Base-by-base conservation (phyloP, 306 rosid genomes). In the Sicyos baderoa region DNA sequence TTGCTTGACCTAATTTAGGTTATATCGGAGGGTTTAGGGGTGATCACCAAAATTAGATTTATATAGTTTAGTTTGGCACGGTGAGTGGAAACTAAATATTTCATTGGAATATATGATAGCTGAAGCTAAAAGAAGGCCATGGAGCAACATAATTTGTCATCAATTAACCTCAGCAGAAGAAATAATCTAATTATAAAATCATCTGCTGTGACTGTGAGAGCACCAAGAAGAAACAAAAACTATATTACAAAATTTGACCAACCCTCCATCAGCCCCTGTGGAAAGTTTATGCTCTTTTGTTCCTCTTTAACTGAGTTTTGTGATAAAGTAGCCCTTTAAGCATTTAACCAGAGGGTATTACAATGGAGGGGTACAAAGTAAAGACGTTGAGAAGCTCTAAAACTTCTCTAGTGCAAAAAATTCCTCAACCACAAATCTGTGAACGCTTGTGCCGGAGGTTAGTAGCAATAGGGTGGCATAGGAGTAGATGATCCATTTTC, bases 191-290 rank as follows among this genome's bases (percentile, higher is more conserved):
- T 37, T 35, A 60, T 60, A 8, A 17, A 62, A 37, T 4, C 27
- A 8, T 35, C 42, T 35, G 42, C 8, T 35, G 42, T 35, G 42
- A 35, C 8, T 35, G 42, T 35, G 42, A 35, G 68, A 61, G 8
- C 68, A 61, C 50, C 50, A 17, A 61, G 27, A 37, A 61, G 16
- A 37, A 61, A 61, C 68, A 35, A 9, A 62, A 62, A 40, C 27
- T 37, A 29, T 4, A 29, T 29, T 29, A 4, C 35, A 29, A 29
- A 29, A 29, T 29, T 29, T 29, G 35, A 4, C 35, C 35, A 29
- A 29, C 35, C 35, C 35, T 29, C 35, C 35, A 29, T 37, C 68
- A 35, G 37, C 48, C 23, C 68, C 29, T 7, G 8, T 35, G 68
- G 27, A 62, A 62, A 8, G 68, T 59, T 7, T 53, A 11, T 19